A percentile compares a stretch with the other conserved stretches of the same genome.
Evolutionary conservation across 768 basidiomycete genomes (phyloP).

Genomic region (Macrocybe gigantea): DNA sequence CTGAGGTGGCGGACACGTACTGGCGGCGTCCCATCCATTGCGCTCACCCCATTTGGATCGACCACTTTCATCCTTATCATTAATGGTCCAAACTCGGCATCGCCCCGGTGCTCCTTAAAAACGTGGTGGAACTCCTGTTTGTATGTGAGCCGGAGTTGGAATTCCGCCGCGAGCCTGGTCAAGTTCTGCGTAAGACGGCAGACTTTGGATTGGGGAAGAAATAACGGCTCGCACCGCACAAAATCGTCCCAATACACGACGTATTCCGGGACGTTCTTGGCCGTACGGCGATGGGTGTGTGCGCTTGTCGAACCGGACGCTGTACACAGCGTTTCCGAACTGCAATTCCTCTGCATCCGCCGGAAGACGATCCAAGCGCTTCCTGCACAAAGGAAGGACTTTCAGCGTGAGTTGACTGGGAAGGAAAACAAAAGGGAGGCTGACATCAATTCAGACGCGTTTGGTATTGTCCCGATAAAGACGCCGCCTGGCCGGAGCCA

Average conservation of each 20-base stretch:
- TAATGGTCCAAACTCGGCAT: constrained; percentile 74
- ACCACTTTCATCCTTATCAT: constrained; percentile 91
- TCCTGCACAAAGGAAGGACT: constrained; percentile 31
- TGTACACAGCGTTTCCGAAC: constrained; percentile 91
- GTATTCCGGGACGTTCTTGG: constrained; percentile 97
- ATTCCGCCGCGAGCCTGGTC: constrained; percentile 75
- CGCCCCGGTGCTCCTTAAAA: constrained; percentile 72
- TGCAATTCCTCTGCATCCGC: constrained; percentile 59
- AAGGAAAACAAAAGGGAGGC: constrained; percentile 24
- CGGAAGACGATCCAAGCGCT: constrained; percentile 64
- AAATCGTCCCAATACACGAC: constrained; percentile 96
- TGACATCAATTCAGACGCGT: constrained; percentile 77
- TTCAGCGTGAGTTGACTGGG: constrained; percentile 1
- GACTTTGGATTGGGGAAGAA: neutral
- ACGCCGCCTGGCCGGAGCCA: constrained; percentile 79
- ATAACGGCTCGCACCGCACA: constrained; percentile 65
- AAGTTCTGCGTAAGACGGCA: neutral
- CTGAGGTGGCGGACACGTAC: constrained; percentile 43
- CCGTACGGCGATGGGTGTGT: constrained; percentile 65
- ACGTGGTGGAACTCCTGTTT: constrained; percentile 88
- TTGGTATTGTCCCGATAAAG: constrained; percentile 96
- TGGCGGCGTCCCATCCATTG: constrained; percentile 97
- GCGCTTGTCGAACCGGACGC: constrained; percentile 77
- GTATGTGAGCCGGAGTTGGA: constrained; percentile 67
- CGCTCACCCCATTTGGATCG: constrained; percentile 78